Base-by-base conservation (phyloP, 2,329 filamentous ascomycete species). In the Emergomyces pasteurianus region DNA sequence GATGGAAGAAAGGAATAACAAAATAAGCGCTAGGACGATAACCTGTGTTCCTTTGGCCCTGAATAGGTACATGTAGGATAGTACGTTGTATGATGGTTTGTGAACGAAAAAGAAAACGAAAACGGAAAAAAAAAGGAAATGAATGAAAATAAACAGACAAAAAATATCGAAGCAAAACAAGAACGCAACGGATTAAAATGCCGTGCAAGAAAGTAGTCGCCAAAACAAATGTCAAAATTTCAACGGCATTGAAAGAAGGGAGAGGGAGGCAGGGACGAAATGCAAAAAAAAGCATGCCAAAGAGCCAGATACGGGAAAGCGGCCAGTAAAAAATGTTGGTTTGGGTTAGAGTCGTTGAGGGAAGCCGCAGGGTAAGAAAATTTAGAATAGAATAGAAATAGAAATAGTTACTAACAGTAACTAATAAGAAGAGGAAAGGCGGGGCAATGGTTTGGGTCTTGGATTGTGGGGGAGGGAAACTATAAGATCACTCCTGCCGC, bases 401-500 rank as follows among this genome's bases (percentile, higher is more conserved):
- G n/a, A 10, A 9, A n/a, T 5, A 28, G 14, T n/a, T 10, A 26
- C 23, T 12, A 18, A 21, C n/a, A 23, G 26, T 49, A 49, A 21
- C 18, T n/a, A n/a, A 46, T 8, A 31, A 16, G n/a, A 26, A 21
- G 21, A 50, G 42, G 43, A 38, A 5, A 26, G 18, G 38, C 31
- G 12, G 40, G 26, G 26, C 0, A 57, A 26, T 26, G 36, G 23
- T 38, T 31, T 10, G 16, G 34, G 28, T 31, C n/a, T n/a, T n/a
- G n/a, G n/a, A 21, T 36, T 16, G 36, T 14, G 34, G 49, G 9
- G 52, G n/a, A 47, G 38, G 23, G 40, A 56, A 46, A 46, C 8
- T 26, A 23, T 58, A 58, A 61, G 47, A 60, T 55, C 40, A 60
- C 23, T 58, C 61, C 58, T 47, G 58, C 47, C 64, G 64, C 64